Evolutionary conservation across 208 protist genomes (phyloP).

Genomic region (Trypanosoma platydactyli): DNA sequence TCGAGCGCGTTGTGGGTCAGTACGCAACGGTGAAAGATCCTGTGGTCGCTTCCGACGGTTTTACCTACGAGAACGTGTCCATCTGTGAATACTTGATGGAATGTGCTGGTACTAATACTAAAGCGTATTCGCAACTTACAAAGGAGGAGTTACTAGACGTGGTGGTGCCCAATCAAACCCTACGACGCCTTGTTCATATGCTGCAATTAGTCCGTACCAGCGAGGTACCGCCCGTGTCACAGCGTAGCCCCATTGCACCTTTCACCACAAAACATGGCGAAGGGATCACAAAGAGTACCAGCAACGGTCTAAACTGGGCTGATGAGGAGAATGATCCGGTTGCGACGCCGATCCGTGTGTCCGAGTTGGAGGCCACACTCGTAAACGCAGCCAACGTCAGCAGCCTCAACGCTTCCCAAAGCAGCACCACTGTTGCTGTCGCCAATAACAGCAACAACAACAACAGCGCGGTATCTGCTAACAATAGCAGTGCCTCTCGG

Average conservation of each 20-base stretch:
- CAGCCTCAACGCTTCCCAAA: constrained; percentile 19
- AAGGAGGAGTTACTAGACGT: constrained; percentile 86
- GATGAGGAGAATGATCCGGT: constrained; percentile 13
- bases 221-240: constrained; percentile 41
- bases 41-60: constrained; percentile 86
- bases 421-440: constrained; percentile 1
- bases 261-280: constrained; percentile 10
- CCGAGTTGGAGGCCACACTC: constrained; percentile 32
- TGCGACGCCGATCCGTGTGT: constrained; percentile 18
- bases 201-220: constrained; percentile 49
- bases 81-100: constrained; percentile 74
- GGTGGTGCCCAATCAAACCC: constrained; percentile 74
- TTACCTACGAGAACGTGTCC: constrained; percentile 77
- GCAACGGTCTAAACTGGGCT: constrained; percentile 25
- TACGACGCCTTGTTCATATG: constrained; percentile 67
- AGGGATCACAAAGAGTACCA: neutral
- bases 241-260: constrained; percentile 28
- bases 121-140: constrained; percentile 82
- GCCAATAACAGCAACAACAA: constrained; percentile 15
- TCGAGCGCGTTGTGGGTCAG: constrained; percentile 66
- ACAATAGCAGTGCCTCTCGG: constrained; percentile 17
- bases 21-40: constrained; percentile 73
- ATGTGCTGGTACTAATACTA: constrained; percentile 69
- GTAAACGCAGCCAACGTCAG: constrained; percentile 17
- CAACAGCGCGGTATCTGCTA: constrained; percentile 8